Conservation (phyloP, 345 rosid species). For the Chamaenerion angustifolium region DNA sequence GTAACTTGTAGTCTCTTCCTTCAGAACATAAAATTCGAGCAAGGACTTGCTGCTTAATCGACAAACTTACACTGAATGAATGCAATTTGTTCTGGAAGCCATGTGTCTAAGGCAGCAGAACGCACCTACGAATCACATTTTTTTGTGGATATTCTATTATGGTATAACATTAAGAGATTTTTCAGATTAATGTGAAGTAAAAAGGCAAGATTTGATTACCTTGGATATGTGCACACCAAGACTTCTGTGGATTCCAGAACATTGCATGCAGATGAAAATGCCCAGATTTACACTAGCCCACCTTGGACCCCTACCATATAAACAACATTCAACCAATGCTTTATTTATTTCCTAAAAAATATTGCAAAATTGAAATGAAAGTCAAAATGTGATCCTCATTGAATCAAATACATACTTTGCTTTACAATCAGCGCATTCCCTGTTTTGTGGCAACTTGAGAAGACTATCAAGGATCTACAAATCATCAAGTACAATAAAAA, state of each 20-base stretch:
- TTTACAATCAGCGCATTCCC: conserved; percentile 98
- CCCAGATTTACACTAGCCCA: conserved; percentile 99
- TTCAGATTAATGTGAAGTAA: too few species aligned
- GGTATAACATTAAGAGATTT: too few species aligned
- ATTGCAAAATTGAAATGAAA: too few species aligned
- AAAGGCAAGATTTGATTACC: conserved; percentile 22
- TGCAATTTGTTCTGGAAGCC: conserved; percentile 99
- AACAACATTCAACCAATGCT: neutral
- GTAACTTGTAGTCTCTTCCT: neutral
- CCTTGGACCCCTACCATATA: conserved; percentile 72
- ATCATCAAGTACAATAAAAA: neutral
- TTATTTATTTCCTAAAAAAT: neutral
- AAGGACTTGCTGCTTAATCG: neutral
- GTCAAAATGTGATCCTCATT: too few species aligned
- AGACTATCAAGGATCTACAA: conserved; percentile 82
- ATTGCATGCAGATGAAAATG: conserved; percentile 96
- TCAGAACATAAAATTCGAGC: neutral
- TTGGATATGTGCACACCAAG: conserved; percentile 98
- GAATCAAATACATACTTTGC: conserved; percentile 48
- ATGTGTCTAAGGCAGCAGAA: conserved; percentile 83
- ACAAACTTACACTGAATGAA: conserved; percentile 61
- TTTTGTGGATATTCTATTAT: too few species aligned
- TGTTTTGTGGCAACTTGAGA: conserved; percentile 80
- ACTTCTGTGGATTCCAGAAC: conserved; percentile 96
- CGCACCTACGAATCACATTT: conserved; percentile 39